Evolutionary conservation across 2,329 filamentous ascomycete species (phyloP), one percentile per base, ranked within the genome.

Genomic region (Proliferodiscus dingleyae): DNA sequence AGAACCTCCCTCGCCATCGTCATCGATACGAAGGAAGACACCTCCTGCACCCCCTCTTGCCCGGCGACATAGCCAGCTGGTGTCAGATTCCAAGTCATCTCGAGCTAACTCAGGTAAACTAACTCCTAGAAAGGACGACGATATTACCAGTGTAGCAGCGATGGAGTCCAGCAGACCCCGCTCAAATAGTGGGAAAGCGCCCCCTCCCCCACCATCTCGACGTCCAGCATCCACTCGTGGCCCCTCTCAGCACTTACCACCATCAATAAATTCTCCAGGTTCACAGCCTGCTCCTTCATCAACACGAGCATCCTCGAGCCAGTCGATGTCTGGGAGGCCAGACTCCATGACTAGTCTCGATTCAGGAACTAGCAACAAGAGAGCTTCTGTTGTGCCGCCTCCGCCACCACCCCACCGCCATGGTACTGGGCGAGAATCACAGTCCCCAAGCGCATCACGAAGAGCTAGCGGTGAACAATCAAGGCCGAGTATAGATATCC

Each of bases 271-370:
- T 6, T 54, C 58, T 10, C 46, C 56, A 4, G 26, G 49, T 11
- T 66, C 69, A 18, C 40, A 56, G 21, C 72, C 71, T 5, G 65
- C 70, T 16, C 67, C 70, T 30, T 72, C 71, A 13, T 71, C 57
- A 46, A 41, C 51, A n/a, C 48, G 61, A 45, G 49, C 50, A 5
- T 47, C 58, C 9, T 61, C 60, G 19, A 46, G 49, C 41, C 40
- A 42, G 22, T 49, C 50, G 6, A 37, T 43, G 29, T 48, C 51
- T 21, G 47, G 52, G 5, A 55, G 53, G 46, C 54, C 56, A 29
- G 42, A 57, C 5, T 60, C 56, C 7, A 41, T 63, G 10, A 42
- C 47, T 24, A 61, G 52, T 37, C 46, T 61, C 37, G 59, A 62
- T 34, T 37, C 47, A 18, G 49, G 49, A 24, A 43, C 41, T 23